Base-by-base conservation (phyloP, 345 rosid genomes). In the Psidium guajava region DNA sequence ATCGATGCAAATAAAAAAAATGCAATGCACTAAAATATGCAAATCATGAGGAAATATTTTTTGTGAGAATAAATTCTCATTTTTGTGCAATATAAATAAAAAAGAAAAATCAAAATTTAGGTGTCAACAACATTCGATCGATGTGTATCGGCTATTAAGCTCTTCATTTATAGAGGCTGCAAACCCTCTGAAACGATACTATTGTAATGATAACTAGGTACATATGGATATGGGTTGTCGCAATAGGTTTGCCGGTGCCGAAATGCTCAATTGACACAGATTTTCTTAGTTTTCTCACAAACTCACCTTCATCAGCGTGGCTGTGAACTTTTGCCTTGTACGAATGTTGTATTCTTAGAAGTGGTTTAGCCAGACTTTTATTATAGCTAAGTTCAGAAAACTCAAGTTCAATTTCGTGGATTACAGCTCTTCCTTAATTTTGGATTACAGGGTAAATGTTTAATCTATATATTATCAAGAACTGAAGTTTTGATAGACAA, bases 121-220 rank as follows among this genome's bases (percentile, higher is more conserved):
- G 36, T 36, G 36, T 36, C 36, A 36, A 36, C n/a, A n/a, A 56
- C 83, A 84, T 73, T 14, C 55, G 84, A 88, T 83, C 86, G 84
- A 47, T 88, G 90, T 92, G 90, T 54, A 87, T 90, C 88, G 83
- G 86, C 90, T 82, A 82, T 73, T 51, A 69, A 82, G 89, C 82
- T 51, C 57, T 53, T 82, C 81, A 86, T 83, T 49, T 83, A 84
- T 88, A 86, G 89, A 69, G 82, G 87, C 77, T 88, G 86, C 87
- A 84, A 55, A 64, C 85, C 85, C n/a, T 84, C 86, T 49, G 61
- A 53, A 86, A 83, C 86, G 82, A 55, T 74, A 50, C 85, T 84
- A 24, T 12, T 85, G 54, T 69, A 82, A 59, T 83, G 59, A 64
- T 86, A 57, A 64, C 84, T 74, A 69, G n/a, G 54, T 85, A 88